These are phyloP conservation scores for Pythium grandisporangium DNA, from an alignment of 352 stramenopile genomes.

Conservation along the genomic window DNA sequence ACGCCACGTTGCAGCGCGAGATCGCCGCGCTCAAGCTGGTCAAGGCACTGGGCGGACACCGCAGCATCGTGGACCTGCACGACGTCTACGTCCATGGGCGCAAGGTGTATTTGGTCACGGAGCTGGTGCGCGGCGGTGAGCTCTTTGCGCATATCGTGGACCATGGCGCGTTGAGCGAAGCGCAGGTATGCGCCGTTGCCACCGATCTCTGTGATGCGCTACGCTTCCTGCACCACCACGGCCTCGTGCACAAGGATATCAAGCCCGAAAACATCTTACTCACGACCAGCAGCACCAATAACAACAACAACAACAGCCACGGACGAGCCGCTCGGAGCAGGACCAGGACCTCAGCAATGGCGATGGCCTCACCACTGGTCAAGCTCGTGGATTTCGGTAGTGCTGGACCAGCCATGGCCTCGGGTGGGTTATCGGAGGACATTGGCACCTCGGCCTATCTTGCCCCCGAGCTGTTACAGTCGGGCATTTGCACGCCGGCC, in stretches of 20 bases:
- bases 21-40: constrained; percentile 61
- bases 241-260: constrained; percentile 74
- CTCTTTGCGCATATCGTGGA: constrained; percentile 86
- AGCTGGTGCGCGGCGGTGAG: constrained; percentile 81
- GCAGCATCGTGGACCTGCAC: constrained; percentile 77
- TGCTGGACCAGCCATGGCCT: constrained; percentile 33
- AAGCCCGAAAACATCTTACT: constrained; percentile 82
- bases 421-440: constrained; percentile 26
- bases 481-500: constrained; percentile 39
- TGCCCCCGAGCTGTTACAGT: constrained; percentile 48
- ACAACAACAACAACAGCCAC: constrained; percentile 7
- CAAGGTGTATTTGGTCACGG: constrained; percentile 82
- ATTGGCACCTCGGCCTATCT: constrained; percentile 68
- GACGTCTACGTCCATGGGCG: constrained; percentile 76
- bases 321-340: no score
- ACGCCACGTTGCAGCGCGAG: constrained; percentile 52
- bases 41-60: constrained; percentile 70
- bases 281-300: constrained; percentile 17
- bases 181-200: constrained; percentile 28
- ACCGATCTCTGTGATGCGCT: constrained; percentile 56
- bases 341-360: no score
- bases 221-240: constrained; percentile 56
- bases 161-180: constrained; percentile 51
- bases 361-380: constrained; percentile 16
- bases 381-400: constrained; percentile 80